phyloP scores from a whole-genome alignment of 306 rosid species.

The Psophocarpus tetragonolobus region DNA sequence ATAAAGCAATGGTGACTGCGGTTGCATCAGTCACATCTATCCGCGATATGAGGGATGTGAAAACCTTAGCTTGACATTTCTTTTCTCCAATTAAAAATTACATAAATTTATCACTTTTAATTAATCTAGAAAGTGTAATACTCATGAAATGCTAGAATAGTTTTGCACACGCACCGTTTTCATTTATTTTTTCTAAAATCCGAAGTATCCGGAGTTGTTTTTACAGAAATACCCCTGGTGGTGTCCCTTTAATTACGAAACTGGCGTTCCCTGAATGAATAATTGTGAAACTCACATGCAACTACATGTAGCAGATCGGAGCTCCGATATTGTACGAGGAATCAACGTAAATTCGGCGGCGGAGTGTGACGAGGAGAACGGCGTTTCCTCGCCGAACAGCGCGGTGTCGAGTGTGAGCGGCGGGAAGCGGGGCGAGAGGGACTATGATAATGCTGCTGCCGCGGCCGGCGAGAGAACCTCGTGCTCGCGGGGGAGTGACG shows the following conservation, averaged over 20 bases:
- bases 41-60: too few relatives aligned
- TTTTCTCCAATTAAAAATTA: neutral
- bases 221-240: neutral
- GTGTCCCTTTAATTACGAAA: neutral
- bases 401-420: constrained; percentile 68
- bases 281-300: neutral
- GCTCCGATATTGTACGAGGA: constrained; percentile 43
- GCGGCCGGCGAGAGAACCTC: constrained; percentile 46
- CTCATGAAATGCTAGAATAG: neutral
- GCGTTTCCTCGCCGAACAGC: constrained; percentile 77
- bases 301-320: constrained; percentile 42
- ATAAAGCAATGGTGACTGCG: neutral
- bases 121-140: neutral
- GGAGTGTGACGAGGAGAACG: constrained; percentile 59
- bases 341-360: constrained; percentile 49
- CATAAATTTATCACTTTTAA: neutral
- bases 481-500: constrained; percentile 64
- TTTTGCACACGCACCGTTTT: neutral
- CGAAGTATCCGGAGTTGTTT: neutral
- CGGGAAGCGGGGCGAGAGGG: constrained; percentile 69
- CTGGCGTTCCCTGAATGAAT: neutral
- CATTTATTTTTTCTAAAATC: neutral
- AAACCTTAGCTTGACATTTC: too few relatives aligned
- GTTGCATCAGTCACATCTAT: neutral
- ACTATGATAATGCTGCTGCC: constrained; percentile 55